These are phyloP conservation scores for Fraxinus pennsylvanica DNA, from an alignment of 257 asterid genomes.

Conservation along the genomic window DNA sequence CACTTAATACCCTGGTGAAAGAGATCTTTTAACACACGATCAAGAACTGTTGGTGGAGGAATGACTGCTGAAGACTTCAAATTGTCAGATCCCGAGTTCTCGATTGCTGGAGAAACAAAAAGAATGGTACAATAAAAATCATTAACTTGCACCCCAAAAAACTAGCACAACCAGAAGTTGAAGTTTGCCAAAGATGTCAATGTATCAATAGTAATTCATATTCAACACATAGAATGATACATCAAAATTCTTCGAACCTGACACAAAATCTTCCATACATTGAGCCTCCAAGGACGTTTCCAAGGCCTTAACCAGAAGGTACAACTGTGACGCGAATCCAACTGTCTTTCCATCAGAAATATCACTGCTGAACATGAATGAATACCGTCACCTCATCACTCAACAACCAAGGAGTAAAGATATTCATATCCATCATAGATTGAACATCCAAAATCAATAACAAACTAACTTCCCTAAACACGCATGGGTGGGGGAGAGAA, in stretches of 20 bases:
- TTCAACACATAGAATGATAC: conserved; percentile 22
- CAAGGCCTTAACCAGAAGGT: conserved; percentile 66
- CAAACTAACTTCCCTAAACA: neutral
- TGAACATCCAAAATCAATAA: neutral
- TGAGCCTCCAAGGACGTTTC: conserved; percentile 65
- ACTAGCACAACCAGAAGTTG: conserved; percentile 8
- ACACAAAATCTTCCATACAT: conserved; percentile 82
- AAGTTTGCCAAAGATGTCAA: conserved; percentile 9
- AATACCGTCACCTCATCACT: conserved; percentile 21
- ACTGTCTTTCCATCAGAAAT: conserved; percentile 49
- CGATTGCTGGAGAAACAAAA: conserved; percentile 42
- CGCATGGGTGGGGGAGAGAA: neutral
- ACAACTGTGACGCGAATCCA: conserved; percentile 87
- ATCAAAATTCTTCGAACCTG: conserved; percentile 50
- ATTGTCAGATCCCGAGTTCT: conserved; percentile 59
- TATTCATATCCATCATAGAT: conserved; percentile 15
- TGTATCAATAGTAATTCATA: conserved; percentile 14
- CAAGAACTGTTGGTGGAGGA: conserved; percentile 96
- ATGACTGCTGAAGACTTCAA: conserved; percentile 70
- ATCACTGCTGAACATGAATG: conserved; percentile 47
- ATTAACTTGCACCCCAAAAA: neutral
- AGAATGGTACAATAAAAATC: conserved; percentile 13
- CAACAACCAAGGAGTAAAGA: conserved; percentile 20
- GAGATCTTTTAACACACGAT: conserved; percentile 88
- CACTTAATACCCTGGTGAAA: conserved; percentile 62